Percentiles rank a stretch among this genome's conserved stretches.
Conservation (phyloP, 2,329 filamentous ascomycete species). For the Phialemoniopsis sp. region DNA sequence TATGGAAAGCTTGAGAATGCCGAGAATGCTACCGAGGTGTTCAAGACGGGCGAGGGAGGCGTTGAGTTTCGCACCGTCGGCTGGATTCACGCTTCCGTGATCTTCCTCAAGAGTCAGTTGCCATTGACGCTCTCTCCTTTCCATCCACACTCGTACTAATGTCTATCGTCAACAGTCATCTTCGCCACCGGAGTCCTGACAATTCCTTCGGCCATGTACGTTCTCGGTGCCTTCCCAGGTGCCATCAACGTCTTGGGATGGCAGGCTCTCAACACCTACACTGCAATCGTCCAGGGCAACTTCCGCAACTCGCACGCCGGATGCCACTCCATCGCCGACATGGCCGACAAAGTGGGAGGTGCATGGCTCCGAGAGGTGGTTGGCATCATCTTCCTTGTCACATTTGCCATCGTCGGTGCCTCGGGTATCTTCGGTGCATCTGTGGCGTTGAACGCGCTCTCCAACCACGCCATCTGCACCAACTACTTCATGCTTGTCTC, state of each 20-base stretch:
- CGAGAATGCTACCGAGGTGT: constrained; percentile 27
- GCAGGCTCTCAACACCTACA: constrained; percentile 33
- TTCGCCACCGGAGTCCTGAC: constrained; percentile 38
- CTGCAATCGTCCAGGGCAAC: constrained; percentile 31
- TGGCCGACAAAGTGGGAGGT: constrained; percentile 53
- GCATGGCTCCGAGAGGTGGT: constrained; percentile 44
- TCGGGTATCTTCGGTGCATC: constrained; percentile 57
- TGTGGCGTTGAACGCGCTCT: constrained; percentile 56
- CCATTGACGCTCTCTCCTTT: too few species aligned
- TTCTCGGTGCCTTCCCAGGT: constrained; percentile 35
- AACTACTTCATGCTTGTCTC: constrained; percentile 53
- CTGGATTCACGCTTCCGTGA: constrained; percentile 41
- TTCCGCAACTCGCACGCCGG: constrained; percentile 31
- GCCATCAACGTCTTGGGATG: constrained; percentile 37
- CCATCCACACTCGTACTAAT: too few species aligned
- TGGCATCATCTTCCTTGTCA: constrained; percentile 51
- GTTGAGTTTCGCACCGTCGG: constrained; percentile 40
- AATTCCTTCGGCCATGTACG: constrained; percentile 35
- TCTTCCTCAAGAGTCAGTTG: constrained; percentile 39
- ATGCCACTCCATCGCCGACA: constrained; percentile 43
- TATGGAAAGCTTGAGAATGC: too few species aligned
- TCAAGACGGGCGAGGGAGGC: constrained; percentile 34
- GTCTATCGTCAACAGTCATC: constrained; percentile 19
- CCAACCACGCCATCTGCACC: constrained; percentile 53
- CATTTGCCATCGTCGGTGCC: constrained; percentile 51